Base-by-base conservation (phyloP, 148 eudicot species). In the Nepenthes mirabilis region DNA sequence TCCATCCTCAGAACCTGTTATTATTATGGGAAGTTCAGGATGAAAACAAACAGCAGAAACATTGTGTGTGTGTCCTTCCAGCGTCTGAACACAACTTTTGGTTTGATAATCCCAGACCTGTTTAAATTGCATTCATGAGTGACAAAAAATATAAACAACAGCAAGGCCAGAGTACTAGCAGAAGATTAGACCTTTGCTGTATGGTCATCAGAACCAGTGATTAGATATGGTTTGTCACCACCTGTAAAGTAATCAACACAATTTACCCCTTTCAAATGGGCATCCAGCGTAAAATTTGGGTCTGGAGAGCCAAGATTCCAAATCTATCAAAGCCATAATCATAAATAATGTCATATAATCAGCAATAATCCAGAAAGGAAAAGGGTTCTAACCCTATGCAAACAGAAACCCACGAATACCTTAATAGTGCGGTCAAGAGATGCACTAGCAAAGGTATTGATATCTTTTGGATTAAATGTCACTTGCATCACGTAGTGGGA, bases 401-500 rank as follows among this genome's bases (percentile, higher is more conserved):
- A 47, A 34, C 33, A 40, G 10, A 37, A 54, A 54, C 9, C 34
- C 5, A 3, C 14, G 5, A 34, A 43, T 77, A 90, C 97, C 91
- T 90, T 90, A 9, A 70, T 65, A 9, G 77, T 82, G 34, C 88
- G 76, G 67, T 90, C 97, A 64, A 90, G 97, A 34, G 97, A 90
- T 14, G 83, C 91, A 73, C 91, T 90, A 35, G 81, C 86, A 70
- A 90, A 90, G 1, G 76, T 84, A 73, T 79, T 75, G 60, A 77
- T 70, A 54, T 90, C 82, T 60, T 57, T 79, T 11, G 95, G 97
- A 56, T 90, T 87, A 67, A 90, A 73, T 14, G 86, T 80, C 65
- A 90, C 88, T 73, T 82, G 86, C 95, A 90, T 90, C 51, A 90
- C 95, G 75, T 90, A 90, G 71, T 90, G 97, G 14, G 81, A 77